Base-by-base conservation (phyloP, 345 rosid species). In the Nasturtium officinale region DNA sequence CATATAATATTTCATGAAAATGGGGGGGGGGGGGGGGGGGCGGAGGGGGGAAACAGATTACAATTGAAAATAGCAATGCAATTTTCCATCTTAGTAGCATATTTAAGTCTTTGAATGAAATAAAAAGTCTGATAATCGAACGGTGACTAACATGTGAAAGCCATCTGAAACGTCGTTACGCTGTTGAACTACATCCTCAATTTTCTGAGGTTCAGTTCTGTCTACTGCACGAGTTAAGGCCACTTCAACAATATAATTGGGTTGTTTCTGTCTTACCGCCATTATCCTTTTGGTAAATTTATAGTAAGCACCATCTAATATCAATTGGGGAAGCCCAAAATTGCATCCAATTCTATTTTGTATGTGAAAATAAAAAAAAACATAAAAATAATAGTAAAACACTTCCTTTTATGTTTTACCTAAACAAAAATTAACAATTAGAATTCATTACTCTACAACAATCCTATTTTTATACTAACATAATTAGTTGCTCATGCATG, bases 281-380 rank as follows among this genome's bases (percentile, higher is more conserved):
- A 81, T 81, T 5, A 72, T 83, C 61, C 55, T 64, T 69, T 89
- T 78, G 9, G 91, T 85, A 13, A 90, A 82, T 65, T 83, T 88
- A 77, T 87, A 88, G 77, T 79, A 94, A 6, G 74, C 42, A 7
- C 84, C 96, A 6, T 94, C 89, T 5, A 94, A 53, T 15, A 78
- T 18, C 25, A 94, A 62, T 53, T 94, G 98, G 63, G 85, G 86
- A 61, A 83, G 9, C 15, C 85, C 78, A 33, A 87, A 79, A 21
- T 87, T 7, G 9, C 88, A 48, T 1, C 98, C 98, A 9, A 88
- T 46, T 32, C 96, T 97, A 78, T 94, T 93, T 8, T 97, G 89
- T 60, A 78, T 63, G 97, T 93, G 81, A 32, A 65, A 51, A 43
- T 45, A 35, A 54, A 32, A 16, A 3, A 20, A 47, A 11, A 61